Evolutionary conservation across 805 yeast genomes (phyloP), one percentile per base, ranked within the genome.

Genomic region (Starmerella geochares): DNA sequence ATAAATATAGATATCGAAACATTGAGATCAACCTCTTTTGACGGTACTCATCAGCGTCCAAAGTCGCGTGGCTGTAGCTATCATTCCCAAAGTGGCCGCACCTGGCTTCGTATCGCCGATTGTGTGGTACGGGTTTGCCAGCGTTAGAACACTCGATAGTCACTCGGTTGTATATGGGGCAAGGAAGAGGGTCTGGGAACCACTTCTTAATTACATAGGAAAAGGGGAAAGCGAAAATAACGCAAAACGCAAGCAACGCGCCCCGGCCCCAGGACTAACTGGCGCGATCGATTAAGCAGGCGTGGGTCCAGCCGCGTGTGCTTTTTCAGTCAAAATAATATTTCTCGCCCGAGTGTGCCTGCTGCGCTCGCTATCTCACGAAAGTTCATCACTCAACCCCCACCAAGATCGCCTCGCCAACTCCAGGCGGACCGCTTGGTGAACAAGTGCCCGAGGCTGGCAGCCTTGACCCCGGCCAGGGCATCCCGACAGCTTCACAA

Each of bases 191-290:
- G 31, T 20, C 32, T 17, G 44, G 44, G 33, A 16, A 25, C 44
- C 44, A 16, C 33, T 38, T 38, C 27, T 16, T 40, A 27, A 40
- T 40, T 40, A 27, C 31, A 27, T 27, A 27, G 44, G 32, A 40
- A 25, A 40, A 27, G 23, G 32, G 32, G 31, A 40, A 27, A 24
- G 42, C 42, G 32, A 40, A 40, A 40, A 40, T 40, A 40, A 40
- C 44, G 44, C 44, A 40, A 40, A 27, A 40, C 44, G 44, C 44
- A 40, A 40, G 44, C 44, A 40, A 25, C 44, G 44, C 44, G 44
- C 44, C 44, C 17, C 17, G 33, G n/a, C 11, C 41, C 17, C 23
- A 14, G 29, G 16, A 40, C 11, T 4, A 5, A 10, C 20, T 13
- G 42, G 24, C 44, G 24, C 44, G 44, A 40, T 40, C 21, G 44